phyloP scores from a whole-genome alignment of 2,329 filamentous ascomycete genomes.

The Penicillium frequentans region DNA sequence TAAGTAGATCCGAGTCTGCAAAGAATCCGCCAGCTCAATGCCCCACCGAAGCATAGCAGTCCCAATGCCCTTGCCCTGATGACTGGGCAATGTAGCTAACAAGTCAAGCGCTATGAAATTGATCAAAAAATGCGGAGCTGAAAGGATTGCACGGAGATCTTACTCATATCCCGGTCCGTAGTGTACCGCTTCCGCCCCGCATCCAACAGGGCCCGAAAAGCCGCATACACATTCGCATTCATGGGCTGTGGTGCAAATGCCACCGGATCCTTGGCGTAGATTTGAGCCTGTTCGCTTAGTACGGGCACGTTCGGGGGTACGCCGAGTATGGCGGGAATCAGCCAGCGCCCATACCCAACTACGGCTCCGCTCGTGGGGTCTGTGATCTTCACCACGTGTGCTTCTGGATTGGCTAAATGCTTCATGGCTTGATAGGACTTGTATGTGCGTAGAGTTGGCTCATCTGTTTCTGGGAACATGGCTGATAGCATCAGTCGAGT shows the following conservation, averaged over 20 bases:
- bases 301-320: constrained; percentile 27
- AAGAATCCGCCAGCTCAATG: constrained; percentile 46
- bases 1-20: constrained; percentile 48
- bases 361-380: constrained; percentile 34
- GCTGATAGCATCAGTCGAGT: constrained; percentile 39
- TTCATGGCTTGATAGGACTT: constrained; percentile 34
- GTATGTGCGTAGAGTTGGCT: constrained; percentile 33
- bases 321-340: constrained; percentile 26
- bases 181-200: constrained; percentile 18
- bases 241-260: constrained; percentile 42
- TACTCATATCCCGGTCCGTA: constrained; percentile 25
- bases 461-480: constrained; percentile 39
- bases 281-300: constrained; percentile 41
- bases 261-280: constrained; percentile 35
- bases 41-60: constrained; percentile 52
- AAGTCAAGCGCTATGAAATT: constrained; percentile 43
- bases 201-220: constrained; percentile 20
- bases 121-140: background rate
- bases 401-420: constrained; percentile 43
- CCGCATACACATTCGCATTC: constrained; percentile 44
- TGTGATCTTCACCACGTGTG: constrained; percentile 44
- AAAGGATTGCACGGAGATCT: constrained; percentile 1
- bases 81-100: constrained; percentile 44
- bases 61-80: constrained; percentile 50
- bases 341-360: constrained; percentile 54